These are phyloP conservation scores for Lasiosphaeria ovina DNA, from an alignment of 495 filamentous ascomycete genomes.

Conservation along the genomic window DNA sequence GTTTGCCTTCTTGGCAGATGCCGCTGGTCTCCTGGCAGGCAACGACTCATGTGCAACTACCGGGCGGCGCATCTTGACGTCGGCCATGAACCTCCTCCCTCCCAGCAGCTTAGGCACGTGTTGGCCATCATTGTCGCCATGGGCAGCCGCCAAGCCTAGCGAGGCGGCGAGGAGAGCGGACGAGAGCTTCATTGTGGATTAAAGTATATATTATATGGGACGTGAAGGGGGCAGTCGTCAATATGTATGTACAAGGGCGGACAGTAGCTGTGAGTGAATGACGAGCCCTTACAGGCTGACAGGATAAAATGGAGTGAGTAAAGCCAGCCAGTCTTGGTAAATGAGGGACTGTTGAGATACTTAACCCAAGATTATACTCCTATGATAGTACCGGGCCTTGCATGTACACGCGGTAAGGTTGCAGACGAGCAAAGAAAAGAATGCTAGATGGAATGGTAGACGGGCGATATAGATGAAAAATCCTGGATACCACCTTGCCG, in stretches of 20 bases:
- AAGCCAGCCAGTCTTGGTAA: constrained; percentile 15
- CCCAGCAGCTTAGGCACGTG: constrained; percentile 39
- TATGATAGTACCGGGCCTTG: constrained; percentile 13
- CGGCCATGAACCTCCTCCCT: constrained; percentile 34
- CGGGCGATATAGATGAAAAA: constrained; percentile 28
- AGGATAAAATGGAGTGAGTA: constrained; percentile 13
- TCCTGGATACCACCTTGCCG: constrained; percentile 22
- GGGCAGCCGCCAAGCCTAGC: constrained; percentile 26
- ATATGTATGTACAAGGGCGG: constrained; percentile 11
- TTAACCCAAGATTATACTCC: constrained; percentile 13
- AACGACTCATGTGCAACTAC: constrained; percentile 1
- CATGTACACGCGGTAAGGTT: constrained; percentile 25
- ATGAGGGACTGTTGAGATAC: constrained; percentile 22
- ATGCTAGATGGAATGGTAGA: constrained; percentile 19
- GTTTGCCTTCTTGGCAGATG: constrained; percentile 9
- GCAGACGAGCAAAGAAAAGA: constrained; percentile 14
- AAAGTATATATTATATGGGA: constrained; percentile 12
- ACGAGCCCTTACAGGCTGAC: constrained; percentile 6
- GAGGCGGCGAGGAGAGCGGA: constrained; percentile 27
- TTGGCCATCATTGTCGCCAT: constrained; percentile 29
- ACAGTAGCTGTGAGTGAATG: constrained; percentile 1
- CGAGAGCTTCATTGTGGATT: constrained; percentile 34
- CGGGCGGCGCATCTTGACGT: constrained; percentile 24
- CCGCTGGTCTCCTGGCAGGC: constrained; percentile 5
- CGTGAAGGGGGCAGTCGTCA: not conserved